Conservation (phyloP, 257 asterid species). For the Solanum neorickii region DNA sequence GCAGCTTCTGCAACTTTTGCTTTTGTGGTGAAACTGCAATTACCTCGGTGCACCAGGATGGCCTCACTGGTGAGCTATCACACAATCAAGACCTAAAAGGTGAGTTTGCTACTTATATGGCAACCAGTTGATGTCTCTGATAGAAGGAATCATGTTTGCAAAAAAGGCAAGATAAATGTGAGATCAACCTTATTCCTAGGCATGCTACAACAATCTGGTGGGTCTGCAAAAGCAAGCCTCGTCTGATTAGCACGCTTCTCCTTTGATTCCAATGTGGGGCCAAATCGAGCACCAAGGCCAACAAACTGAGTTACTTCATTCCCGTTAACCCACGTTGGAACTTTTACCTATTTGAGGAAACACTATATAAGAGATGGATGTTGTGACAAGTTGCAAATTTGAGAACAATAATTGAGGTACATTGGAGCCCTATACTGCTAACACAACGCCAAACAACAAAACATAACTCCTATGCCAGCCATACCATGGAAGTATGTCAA, state of each 20-base stretch:
- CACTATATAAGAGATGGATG: neutral
- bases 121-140: neutral
- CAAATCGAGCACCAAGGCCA: conserved; percentile 96
- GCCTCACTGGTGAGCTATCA: conserved; percentile 69
- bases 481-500: neutral
- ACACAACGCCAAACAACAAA: neutral
- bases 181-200: conserved; percentile 69
- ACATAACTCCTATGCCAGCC: neutral
- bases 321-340: conserved; percentile 86
- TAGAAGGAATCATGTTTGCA: neutral
- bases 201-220: conserved; percentile 77
- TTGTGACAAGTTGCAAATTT: neutral
- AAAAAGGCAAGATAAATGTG: neutral
- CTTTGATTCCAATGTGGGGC: conserved; percentile 83
- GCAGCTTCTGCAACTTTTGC: conserved; percentile 82
- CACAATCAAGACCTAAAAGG: neutral
- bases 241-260: conserved; percentile 93
- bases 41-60: conserved; percentile 81
- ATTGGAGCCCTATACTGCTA: neutral
- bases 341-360: conserved; percentile 57
- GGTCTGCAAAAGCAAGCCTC: conserved; percentile 76
- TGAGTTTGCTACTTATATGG: neutral
- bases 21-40: conserved; percentile 79
- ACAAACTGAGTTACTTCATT: conserved; percentile 69
- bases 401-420: neutral